Evolutionary conservation across 257 asterid species (phyloP).

Genomic region (Voacanga thouarsii): DNA sequence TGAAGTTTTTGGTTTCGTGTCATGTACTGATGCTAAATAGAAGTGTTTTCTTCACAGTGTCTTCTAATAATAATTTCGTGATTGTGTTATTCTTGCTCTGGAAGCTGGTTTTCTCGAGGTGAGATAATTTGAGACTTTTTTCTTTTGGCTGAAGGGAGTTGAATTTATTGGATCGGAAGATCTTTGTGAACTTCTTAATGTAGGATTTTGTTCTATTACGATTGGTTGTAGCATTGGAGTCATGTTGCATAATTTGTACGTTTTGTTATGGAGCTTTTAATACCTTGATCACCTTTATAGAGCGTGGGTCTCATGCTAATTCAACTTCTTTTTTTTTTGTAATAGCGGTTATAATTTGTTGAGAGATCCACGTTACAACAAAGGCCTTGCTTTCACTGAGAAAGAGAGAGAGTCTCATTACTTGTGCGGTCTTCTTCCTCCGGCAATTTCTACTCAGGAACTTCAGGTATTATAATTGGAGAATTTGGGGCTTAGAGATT

Average conservation of each 20-base stretch:
- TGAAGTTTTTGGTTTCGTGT: conserved; percentile 5
- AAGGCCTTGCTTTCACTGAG: conserved; percentile 80
- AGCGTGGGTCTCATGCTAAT: neutral
- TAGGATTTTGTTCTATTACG: too few species aligned
- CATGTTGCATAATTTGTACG: neutral
- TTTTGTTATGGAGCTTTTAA: neutral
- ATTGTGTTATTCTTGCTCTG: neutral
- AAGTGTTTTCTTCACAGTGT: neutral
- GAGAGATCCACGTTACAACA: conserved; percentile 85
- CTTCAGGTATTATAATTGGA: conserved; percentile 51
- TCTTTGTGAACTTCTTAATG: neutral
- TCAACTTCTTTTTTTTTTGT: neutral
- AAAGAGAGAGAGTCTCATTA: conserved; percentile 81
- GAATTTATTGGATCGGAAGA: conserved; percentile 5
- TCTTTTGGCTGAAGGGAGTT: neutral
- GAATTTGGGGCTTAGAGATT: neutral
- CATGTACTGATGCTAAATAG: neutral
- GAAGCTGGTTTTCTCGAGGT: neutral
- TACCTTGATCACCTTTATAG: neutral
- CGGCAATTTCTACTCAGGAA: conserved; percentile 46
- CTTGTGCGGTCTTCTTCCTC: conserved; percentile 82
- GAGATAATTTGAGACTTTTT: neutral
- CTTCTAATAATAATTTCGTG: neutral
- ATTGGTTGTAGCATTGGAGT: too few species aligned
- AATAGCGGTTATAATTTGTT: conserved; percentile 65